Evolutionary conservation across 2,329 filamentous ascomycete genomes (phyloP).

Genomic region (Chrysoporthe austroafricana): DNA sequence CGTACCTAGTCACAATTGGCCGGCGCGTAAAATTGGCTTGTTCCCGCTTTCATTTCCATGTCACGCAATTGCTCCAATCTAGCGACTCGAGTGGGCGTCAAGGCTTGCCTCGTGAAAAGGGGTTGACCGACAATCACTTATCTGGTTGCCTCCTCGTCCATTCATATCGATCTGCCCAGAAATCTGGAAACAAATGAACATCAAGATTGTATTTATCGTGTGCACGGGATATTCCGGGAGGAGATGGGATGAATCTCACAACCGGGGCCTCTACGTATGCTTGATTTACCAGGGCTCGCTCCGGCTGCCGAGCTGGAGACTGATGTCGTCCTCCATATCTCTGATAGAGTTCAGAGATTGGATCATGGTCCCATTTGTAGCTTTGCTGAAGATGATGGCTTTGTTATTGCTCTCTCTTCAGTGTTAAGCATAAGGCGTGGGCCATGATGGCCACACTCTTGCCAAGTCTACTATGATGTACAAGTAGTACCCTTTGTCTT

Average conservation of each 20-base stretch:
- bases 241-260: slow-evolving; percentile 16
- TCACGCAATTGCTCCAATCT: slow-evolving; percentile 19
- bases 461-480: too few relatives aligned
- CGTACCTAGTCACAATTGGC: slow-evolving; percentile 20
- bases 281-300: slow-evolving; percentile 2
- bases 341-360: neutral
- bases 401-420: neutral
- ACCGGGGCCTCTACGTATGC: neutral
- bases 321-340: slow-evolving; percentile 7
- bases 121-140: neutral
- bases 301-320: slow-evolving; percentile 11
- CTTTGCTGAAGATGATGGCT: neutral
- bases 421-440: neutral
- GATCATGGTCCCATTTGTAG: neutral
- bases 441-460: too few relatives aligned
- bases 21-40: slow-evolving; percentile 22
- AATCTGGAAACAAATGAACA: neutral
- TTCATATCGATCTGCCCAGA: neutral
- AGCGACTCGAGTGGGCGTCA: slow-evolving; percentile 23
- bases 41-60: slow-evolving; percentile 29
- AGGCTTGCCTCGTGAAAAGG: neutral
- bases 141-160: neutral
- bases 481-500: too few relatives aligned
- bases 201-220: neutral
- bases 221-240: neutral